Evolutionary conservation across 768 basidiomycete species (phyloP).

Genomic region (Leccinum longicurvipes): DNA sequence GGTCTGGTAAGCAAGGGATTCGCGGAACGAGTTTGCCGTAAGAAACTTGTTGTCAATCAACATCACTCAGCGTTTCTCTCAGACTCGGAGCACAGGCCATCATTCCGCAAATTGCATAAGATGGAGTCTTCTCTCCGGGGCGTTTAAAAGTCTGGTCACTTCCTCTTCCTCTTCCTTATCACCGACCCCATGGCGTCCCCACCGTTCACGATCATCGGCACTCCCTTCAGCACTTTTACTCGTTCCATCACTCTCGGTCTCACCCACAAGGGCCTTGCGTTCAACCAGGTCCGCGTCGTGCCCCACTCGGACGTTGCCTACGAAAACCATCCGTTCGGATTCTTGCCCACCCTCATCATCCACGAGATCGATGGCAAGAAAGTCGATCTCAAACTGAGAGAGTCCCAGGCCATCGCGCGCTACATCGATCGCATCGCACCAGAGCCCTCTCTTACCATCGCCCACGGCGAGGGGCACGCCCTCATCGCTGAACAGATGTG

Average conservation of each 20-base stretch:
- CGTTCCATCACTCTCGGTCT: constrained; percentile 31
- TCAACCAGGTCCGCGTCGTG: constrained; percentile 22
- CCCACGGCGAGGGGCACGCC: constrained; percentile 17
- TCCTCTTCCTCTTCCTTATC: not conserved
- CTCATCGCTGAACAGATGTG: constrained; percentile 31
- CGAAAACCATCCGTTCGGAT: constrained; percentile 30
- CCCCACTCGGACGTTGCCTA: constrained; percentile 31
- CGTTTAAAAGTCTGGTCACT: not conserved
- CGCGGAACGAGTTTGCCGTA: not conserved
- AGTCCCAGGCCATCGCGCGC: constrained; percentile 28
- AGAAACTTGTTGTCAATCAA: not conserved
- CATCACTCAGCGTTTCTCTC: not conserved
- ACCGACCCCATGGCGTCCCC: constrained; percentile 15
- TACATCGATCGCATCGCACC: constrained; percentile 31
- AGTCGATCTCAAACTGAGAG: constrained; percentile 26
- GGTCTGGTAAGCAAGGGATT: no score
- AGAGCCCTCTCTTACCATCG: constrained; percentile 24
- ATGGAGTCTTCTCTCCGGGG: not conserved
- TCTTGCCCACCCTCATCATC: constrained; percentile 31
- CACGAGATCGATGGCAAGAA: constrained; percentile 22
- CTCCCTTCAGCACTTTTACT: constrained; percentile 33
- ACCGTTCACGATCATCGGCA: constrained; percentile 29
- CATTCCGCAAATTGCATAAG: not conserved
- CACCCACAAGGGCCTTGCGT: constrained; percentile 25
- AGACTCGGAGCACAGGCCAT: not conserved